Percentiles rank a stretch among this genome's conserved stretches.
Evolutionary conservation across 257 asterid genomes (phyloP).

Genomic region (Solanum paucissectum): DNA sequence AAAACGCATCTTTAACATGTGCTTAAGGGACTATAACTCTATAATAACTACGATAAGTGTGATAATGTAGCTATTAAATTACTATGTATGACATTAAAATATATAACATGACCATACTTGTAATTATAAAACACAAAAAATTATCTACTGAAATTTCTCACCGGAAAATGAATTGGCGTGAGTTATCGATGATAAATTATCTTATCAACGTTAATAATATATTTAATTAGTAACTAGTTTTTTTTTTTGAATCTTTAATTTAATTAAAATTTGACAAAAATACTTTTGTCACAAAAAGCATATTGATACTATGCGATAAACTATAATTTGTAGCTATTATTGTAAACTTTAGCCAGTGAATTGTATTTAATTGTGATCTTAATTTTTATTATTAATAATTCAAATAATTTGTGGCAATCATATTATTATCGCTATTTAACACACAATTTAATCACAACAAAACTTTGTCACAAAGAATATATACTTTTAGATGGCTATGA

Average conservation of each 20-base stretch:
- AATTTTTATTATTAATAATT: not conserved
- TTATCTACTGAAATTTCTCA: not conserved
- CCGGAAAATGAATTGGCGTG: not conserved
- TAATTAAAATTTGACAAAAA: not conserved
- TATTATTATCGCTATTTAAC: not conserved
- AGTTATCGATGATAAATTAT: not conserved
- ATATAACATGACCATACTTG: not conserved
- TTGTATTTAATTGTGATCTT: not conserved
- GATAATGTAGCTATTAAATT: not conserved
- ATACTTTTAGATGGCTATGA: not conserved
- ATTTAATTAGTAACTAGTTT: not conserved
- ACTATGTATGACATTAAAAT: not conserved
- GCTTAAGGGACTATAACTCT: not conserved
- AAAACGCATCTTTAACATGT: not conserved
- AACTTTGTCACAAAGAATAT: not conserved
- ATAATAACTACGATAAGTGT: not conserved
- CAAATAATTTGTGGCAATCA: not conserved
- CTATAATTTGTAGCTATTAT: not conserved
- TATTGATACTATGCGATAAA: not conserved
- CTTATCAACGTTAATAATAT: not conserved
- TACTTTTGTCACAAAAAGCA: not conserved
- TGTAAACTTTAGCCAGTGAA: not conserved
- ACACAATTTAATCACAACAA: not conserved
- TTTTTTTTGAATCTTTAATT: not conserved
- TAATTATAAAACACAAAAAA: not conserved